Conservation (phyloP, 768 basidiomycete species). For the Lactifluus subvellereus region DNA sequence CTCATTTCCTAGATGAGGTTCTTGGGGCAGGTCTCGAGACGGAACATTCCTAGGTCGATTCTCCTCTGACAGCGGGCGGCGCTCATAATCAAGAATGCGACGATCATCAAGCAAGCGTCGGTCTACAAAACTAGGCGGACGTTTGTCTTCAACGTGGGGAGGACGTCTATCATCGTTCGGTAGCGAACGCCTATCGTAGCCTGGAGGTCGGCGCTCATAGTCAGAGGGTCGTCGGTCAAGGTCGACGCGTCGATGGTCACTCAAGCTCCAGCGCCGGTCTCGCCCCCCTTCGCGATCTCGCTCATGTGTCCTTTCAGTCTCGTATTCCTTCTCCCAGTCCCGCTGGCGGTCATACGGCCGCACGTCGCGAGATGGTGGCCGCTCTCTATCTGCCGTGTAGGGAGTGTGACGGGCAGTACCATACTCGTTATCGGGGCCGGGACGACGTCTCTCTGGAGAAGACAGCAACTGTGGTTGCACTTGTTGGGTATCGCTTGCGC, state of each 20-base stretch:
- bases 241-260: conserved; percentile 32
- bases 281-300: conserved; percentile 24
- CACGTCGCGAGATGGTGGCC: conserved; percentile 28
- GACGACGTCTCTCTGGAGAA: conserved; percentile 13
- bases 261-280: conserved; percentile 34
- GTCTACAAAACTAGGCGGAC: conserved; percentile 14
- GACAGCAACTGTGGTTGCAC: not conserved
- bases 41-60: conserved; percentile 19
- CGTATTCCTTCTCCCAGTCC: conserved; percentile 35
- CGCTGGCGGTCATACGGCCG: conserved; percentile 32
- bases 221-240: conserved; percentile 38
- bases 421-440: conserved; percentile 19
- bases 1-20: conserved; percentile 5
- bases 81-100: conserved; percentile 20
- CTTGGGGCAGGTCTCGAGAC: conserved; percentile 6
- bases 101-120: conserved; percentile 7
- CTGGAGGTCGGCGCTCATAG: conserved; percentile 33
- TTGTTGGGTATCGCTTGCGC: not conserved
- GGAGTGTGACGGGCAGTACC: conserved; percentile 27
- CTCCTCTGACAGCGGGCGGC: conserved; percentile 15
- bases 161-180: conserved; percentile 24
- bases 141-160: conserved; percentile 24
- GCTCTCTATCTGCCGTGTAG: conserved; percentile 26
- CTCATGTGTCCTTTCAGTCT: conserved; percentile 18
- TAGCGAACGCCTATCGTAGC: conserved; percentile 14